Evolutionary conservation across 2,329 filamentous ascomycete genomes (phyloP).

Genomic region (Paraphaeosphaeria minitans): DNA sequence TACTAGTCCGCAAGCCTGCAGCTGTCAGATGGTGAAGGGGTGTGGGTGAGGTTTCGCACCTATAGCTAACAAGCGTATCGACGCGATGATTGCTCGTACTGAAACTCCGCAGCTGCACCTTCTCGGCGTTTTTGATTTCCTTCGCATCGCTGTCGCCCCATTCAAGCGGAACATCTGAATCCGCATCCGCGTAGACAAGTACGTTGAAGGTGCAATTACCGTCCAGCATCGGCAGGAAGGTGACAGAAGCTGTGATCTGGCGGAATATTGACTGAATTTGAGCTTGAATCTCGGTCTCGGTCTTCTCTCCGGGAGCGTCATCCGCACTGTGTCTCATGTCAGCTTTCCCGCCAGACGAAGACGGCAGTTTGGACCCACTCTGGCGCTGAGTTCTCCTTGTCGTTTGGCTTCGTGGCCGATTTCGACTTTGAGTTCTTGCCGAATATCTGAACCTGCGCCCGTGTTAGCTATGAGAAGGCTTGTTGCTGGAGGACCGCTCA

Average conservation of each 20-base stretch:
- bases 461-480: slow-evolving; percentile 30
- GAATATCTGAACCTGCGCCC: slow-evolving; percentile 62
- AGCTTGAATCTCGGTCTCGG: slow-evolving; percentile 89
- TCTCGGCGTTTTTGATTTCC: slow-evolving; percentile 92
- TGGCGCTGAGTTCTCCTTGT: slow-evolving; percentile 72
- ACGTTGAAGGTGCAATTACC: slow-evolving; percentile 99
- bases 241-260: slow-evolving; percentile 96
- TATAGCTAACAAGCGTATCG: slow-evolving; percentile 94
- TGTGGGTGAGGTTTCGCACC: slow-evolving; percentile 37
- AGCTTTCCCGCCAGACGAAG: slow-evolving; percentile 15
- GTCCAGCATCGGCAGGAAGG: slow-evolving; percentile 90
- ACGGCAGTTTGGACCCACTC: slow-evolving; percentile 50
- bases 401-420: slow-evolving; percentile 56
- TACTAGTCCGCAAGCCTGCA: slow-evolving; percentile 7
- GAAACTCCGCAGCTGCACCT: slow-evolving; percentile 93
- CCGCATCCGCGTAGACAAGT: slow-evolving; percentile 94
- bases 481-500: slow-evolving; percentile 50
- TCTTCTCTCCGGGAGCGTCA: slow-evolving; percentile 67
- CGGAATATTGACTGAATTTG: slow-evolving; percentile 97
- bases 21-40: not conserved
- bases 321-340: slow-evolving; percentile 29
- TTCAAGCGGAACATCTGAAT: slow-evolving; percentile 94
- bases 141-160: slow-evolving; percentile 99
- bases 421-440: slow-evolving; percentile 57
- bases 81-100: slow-evolving; percentile 94